A percentile compares a stretch with the other conserved stretches of the same genome.
Conservation (phyloP, 768 basidiomycete species). For the Boletales sp. region DNA sequence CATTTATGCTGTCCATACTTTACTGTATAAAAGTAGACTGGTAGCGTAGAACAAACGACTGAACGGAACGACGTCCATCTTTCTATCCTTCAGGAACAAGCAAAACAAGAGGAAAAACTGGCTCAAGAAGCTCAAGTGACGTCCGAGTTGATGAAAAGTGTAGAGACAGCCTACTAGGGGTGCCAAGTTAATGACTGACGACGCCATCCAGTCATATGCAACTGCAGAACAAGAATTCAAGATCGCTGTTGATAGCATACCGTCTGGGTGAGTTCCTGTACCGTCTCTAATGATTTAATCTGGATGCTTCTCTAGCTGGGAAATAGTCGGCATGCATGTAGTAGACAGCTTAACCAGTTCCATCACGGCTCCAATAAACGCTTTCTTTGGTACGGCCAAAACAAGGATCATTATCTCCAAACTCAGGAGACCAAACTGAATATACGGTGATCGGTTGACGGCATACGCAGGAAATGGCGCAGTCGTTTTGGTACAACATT, state of each 20-base stretch:
- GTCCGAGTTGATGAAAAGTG: conserved; percentile 17
- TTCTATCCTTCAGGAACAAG: conserved; percentile 11
- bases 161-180: neutral
- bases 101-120: conserved; percentile 11
- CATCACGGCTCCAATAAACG: conserved; percentile 11
- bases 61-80: conserved; percentile 14
- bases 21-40: conserved; percentile 4
- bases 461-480: neutral
- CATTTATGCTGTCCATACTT: neutral
- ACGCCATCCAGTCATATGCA: conserved; percentile 6
- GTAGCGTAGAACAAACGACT: conserved; percentile 10
- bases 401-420: conserved; percentile 9
- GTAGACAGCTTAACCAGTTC: conserved; percentile 13
- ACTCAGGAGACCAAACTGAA: neutral
- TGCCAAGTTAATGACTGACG: neutral
- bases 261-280: conserved; percentile 8
- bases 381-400: conserved; percentile 9
- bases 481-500: conserved; percentile 10
- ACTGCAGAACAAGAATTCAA: conserved; percentile 15
- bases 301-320: conserved; percentile 8
- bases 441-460: neutral
- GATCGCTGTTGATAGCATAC: conserved; percentile 11
- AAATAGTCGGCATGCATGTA: conserved; percentile 11
- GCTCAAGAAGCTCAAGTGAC: conserved; percentile 12
- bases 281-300: neutral